Evolutionary conservation across 176 grass and related monocot genomes (phyloP).

Genomic region (Cocos nucifera): DNA sequence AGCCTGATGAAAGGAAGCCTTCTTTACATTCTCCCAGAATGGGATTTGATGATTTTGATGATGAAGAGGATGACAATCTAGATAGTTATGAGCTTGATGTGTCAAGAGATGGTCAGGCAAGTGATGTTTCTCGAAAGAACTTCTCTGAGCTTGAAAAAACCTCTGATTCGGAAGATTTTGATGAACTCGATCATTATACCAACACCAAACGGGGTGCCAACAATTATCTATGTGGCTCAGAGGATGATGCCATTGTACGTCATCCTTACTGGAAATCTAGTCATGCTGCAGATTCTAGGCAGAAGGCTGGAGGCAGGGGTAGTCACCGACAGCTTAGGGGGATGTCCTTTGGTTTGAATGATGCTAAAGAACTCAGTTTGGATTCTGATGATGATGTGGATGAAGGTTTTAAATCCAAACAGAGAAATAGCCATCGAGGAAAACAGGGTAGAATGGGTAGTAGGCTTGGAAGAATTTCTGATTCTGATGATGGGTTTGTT

Average conservation of each 20-base stretch:
- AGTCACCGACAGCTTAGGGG: constrained; percentile 14
- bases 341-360: constrained; percentile 24
- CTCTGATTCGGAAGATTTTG: constrained; percentile 53
- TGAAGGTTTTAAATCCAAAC: constrained; percentile 23
- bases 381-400: constrained; percentile 54
- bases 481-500: constrained; percentile 35
- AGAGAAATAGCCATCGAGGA: constrained; percentile 6
- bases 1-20: constrained; percentile 29
- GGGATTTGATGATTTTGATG: constrained; percentile 94
- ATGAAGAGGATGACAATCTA: constrained; percentile 74
- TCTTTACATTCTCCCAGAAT: constrained; percentile 26
- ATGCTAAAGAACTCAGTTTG: constrained; percentile 32
- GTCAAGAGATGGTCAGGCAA: constrained; percentile 36
- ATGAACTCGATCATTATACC: constrained; percentile 18
- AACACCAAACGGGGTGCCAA: constrained; percentile 30
- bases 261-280: constrained; percentile 40
- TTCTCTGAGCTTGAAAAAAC: constrained; percentile 62
- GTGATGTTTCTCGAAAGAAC: constrained; percentile 51
- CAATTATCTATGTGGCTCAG: constrained; percentile 27
- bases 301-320: constrained; percentile 22
- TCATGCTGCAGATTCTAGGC: constrained; percentile 40
- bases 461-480: constrained; percentile 23
- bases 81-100: constrained; percentile 83
- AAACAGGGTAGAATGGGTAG: constrained; percentile 11
- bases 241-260: constrained; percentile 42